Conservation (phyloP, 2,329 filamentous ascomycete genomes). For the Amauroascus verrucosus region DNA sequence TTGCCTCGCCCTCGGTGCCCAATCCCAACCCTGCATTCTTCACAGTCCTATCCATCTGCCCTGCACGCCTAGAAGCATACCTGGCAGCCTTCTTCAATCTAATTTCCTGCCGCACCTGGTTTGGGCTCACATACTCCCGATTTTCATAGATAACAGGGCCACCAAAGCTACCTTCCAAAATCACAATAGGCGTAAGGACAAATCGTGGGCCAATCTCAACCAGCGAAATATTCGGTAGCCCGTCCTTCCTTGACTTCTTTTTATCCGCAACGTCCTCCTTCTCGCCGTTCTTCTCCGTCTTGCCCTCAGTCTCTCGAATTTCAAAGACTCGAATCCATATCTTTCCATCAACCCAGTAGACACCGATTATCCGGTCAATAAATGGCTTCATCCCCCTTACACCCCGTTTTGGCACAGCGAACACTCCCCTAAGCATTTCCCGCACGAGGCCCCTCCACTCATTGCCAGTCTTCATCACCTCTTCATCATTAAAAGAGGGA, state of each 20-base stretch:
- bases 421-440: constrained; percentile 79
- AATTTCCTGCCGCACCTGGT: constrained; percentile 80
- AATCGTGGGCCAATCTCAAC: constrained; percentile 92
- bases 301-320: constrained; percentile 69
- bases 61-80: constrained; percentile 68
- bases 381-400: constrained; percentile 91
- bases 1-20: constrained; percentile 54
- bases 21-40: constrained; percentile 72
- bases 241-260: constrained; percentile 36
- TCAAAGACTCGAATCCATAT: constrained; percentile 96
- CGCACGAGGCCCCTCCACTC: constrained; percentile 50
- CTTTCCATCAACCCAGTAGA: constrained; percentile 83
- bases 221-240: constrained; percentile 65
- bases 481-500: constrained; percentile 67
- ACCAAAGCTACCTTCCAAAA: constrained; percentile 88
- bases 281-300: constrained; percentile 37
- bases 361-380: constrained; percentile 86
- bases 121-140: constrained; percentile 91
- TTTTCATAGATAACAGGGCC: constrained; percentile 98
- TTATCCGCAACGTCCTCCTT: constrained; percentile 31
- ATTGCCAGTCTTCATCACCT: constrained; percentile 52
- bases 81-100: constrained; percentile 63
- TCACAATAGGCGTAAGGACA: constrained; percentile 86
- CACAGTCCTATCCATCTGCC: constrained; percentile 57
- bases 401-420: constrained; percentile 74